Conservation (phyloP, 192 early-diverging fungal species). For the Rhizoclosmatium globosum region DNA sequence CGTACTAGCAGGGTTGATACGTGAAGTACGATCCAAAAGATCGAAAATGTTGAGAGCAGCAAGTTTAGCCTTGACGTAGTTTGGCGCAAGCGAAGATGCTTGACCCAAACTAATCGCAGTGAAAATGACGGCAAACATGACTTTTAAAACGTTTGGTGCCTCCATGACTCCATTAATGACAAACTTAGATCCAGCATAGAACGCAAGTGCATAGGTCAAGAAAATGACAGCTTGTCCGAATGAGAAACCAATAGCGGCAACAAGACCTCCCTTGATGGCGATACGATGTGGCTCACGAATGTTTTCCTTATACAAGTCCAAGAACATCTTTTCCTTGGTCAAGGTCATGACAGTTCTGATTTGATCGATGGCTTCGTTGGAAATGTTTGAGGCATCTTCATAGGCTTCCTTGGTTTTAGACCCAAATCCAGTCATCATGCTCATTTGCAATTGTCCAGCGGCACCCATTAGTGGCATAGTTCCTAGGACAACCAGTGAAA, state of each 20-base stretch:
- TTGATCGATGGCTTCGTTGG: conserved; percentile 83
- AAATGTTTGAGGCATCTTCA: conserved; percentile 70
- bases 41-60: conserved; percentile 77
- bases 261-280: conserved; percentile 68
- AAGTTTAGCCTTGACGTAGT: conserved; percentile 79
- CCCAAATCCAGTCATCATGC: conserved; percentile 65
- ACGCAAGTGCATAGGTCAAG: conserved; percentile 80
- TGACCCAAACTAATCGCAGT: conserved; percentile 83
- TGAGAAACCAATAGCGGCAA: conserved; percentile 78
- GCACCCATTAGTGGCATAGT: conserved; percentile 73
- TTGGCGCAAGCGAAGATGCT: conserved; percentile 76
- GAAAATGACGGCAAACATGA: conserved; percentile 62
- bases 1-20: conserved; percentile 64
- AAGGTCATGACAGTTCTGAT: conserved; percentile 87
- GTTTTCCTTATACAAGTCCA: conserved; percentile 65
- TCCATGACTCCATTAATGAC: conserved; percentile 58
- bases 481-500: conserved; percentile 78
- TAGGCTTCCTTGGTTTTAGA: conserved; percentile 71
- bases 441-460: conserved; percentile 73
- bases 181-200: conserved; percentile 83
- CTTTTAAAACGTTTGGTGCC: conserved; percentile 51
- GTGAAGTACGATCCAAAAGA: conserved; percentile 73
- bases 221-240: conserved; percentile 76
- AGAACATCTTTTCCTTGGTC: conserved; percentile 73
- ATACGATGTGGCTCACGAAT: conserved; percentile 74